Percentiles rank a stretch among this genome's conserved stretches.
Conservation (phyloP, 2,329 filamentous ascomycete genomes). For the Myrmaecium sp. region DNA sequence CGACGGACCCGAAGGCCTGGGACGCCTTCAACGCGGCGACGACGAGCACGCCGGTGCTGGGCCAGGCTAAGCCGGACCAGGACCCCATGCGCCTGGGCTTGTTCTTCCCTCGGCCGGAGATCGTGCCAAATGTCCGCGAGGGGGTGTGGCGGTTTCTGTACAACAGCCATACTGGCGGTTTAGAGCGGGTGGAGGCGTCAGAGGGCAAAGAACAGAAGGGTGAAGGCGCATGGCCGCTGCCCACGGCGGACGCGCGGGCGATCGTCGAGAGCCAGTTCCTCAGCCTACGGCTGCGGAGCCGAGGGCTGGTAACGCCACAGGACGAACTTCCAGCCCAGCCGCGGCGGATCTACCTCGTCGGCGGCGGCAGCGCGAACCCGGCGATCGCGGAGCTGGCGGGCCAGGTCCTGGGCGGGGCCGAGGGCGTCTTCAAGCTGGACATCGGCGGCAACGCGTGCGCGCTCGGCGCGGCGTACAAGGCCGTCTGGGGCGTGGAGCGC, state of each 20-base stretch:
- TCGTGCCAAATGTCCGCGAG: constrained; percentile 75
- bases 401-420: constrained; percentile 71
- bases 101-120: constrained; percentile 92
- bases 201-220: constrained; percentile 27
- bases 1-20: constrained; percentile 43
- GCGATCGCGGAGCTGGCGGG: constrained; percentile 76
- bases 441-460: constrained; percentile 93
- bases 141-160: constrained; percentile 76
- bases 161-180: constrained; percentile 13
- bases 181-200: constrained; percentile 22
- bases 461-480: constrained; percentile 86
- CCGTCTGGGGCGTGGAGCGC: constrained; percentile 76
- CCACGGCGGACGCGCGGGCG: constrained; percentile 54
- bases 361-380: constrained; percentile 76
- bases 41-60: constrained; percentile 51
- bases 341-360: constrained; percentile 80
- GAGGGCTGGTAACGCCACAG: constrained; percentile 44
- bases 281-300: constrained; percentile 72
- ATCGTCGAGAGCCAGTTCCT: constrained; percentile 95
- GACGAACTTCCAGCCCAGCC: constrained; percentile 59
- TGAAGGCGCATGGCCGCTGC: constrained; percentile 31
- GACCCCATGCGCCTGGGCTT: constrained; percentile 68
- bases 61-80: constrained; percentile 29
- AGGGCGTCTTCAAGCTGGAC: constrained; percentile 85
- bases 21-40: constrained; percentile 62